phyloP scores from a whole-genome alignment of 805 yeast genomes.

The Saturnispora mendoncae region DNA sequence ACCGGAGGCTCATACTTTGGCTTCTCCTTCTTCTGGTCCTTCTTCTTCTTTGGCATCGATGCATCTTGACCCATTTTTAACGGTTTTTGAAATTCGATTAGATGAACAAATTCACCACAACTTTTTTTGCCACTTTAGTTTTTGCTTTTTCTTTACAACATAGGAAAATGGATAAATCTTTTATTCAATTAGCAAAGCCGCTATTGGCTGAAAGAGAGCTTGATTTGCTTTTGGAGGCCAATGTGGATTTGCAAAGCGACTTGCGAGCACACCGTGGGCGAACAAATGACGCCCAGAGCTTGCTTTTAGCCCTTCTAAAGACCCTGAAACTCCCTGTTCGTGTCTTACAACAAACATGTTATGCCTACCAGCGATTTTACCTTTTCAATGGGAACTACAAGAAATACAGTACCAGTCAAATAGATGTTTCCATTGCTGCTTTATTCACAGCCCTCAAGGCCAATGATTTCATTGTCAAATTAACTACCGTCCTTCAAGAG shows the following conservation, averaged over 20 bases:
- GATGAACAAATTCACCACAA: neutral
- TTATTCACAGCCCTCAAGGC: slow-evolving; percentile 65
- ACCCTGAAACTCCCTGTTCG: slow-evolving; percentile 58
- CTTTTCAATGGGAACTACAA: slow-evolving; percentile 52
- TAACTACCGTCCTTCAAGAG: slow-evolving; percentile 50
- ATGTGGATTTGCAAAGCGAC: slow-evolving; percentile 17
- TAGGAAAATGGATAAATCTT: slow-evolving; percentile 1
- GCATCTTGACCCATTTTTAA: slow-evolving; percentile 28
- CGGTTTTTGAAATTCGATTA: no score
- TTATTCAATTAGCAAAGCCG: slow-evolving; percentile 30
- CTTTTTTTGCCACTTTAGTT: neutral
- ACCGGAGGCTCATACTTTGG: slow-evolving; percentile 99
- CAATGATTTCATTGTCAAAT: slow-evolving; percentile 76
- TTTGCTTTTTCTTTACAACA: neutral
- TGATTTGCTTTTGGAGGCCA: slow-evolving; percentile 15
- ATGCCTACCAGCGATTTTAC: slow-evolving; percentile 62
- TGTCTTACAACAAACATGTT: slow-evolving; percentile 62
- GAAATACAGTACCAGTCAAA: slow-evolving; percentile 35
- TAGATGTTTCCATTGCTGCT: slow-evolving; percentile 60
- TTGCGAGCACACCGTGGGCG: slow-evolving; percentile 18
- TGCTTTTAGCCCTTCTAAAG: slow-evolving; percentile 43
- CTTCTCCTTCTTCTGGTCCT: slow-evolving; percentile 58
- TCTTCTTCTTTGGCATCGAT: slow-evolving; percentile 29
- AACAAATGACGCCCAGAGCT: slow-evolving; percentile 38
- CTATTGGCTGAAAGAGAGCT: slow-evolving; percentile 25